Conservation (phyloP, 139 green algal species). For the Protoeuglena noctilucae region DNA sequence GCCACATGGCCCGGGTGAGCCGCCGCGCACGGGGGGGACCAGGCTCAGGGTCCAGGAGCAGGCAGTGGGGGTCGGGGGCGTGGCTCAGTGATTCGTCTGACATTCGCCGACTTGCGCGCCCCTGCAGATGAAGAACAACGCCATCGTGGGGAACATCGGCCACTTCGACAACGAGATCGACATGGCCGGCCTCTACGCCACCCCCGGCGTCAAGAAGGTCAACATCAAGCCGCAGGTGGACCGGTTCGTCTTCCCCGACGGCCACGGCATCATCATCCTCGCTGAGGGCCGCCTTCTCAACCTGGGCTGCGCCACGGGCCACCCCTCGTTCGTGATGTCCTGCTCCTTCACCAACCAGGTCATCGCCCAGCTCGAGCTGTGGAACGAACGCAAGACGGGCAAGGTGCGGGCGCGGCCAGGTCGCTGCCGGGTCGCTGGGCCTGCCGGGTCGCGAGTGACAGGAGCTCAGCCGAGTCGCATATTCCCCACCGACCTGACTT, state of each 20-base stretch:
- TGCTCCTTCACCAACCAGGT: conserved; percentile 99
- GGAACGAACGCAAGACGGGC: conserved; percentile 83
- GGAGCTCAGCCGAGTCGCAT: no score
- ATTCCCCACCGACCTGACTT: no score
- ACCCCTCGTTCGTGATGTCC: conserved; percentile 99
- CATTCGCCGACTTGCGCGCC: no score
- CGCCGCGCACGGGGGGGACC: no score
- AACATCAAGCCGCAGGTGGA: conserved; percentile 96
- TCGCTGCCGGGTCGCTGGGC: no score
- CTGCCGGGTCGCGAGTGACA: no score
- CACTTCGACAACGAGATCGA: conserved; percentile 99
- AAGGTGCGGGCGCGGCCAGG: no score
- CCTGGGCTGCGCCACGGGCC: conserved; percentile 97
- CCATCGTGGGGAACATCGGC: conserved; percentile 99
- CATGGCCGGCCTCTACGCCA: conserved; percentile 81
- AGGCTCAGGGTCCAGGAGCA: no score
- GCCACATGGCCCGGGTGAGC: conserved; percentile 96
- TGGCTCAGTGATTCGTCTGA: no score
- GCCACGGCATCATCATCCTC: conserved; percentile 93
- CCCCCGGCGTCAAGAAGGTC: conserved; percentile 81
- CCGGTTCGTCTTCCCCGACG: conserved; percentile 97
- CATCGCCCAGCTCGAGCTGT: conserved; percentile 99
- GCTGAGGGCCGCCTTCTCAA: conserved; percentile 98
- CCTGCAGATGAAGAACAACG: conserved; percentile 99
- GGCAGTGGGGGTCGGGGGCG: no score